Conservation (phyloP, 1,284 basidiomycete genomes). For the Xerocomus cyaneibrunnescens region DNA sequence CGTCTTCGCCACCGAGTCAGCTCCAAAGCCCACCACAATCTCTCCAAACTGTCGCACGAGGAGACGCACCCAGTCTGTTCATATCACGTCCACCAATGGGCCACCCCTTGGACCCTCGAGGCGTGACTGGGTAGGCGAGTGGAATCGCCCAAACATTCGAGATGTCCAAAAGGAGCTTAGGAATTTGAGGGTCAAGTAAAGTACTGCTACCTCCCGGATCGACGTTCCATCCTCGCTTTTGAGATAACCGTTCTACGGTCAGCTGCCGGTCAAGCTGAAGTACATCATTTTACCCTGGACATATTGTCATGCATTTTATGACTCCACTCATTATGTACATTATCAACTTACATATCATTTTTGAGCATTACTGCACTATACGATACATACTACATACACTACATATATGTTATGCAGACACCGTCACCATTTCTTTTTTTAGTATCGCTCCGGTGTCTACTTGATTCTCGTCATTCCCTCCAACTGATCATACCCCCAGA, state of each 20-base stretch:
- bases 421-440: background rate
- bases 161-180: conserved; percentile 35
- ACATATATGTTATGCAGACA: background rate
- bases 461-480: background rate
- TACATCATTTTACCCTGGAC: background rate
- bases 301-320: conserved; percentile 4
- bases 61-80: conserved; percentile 19
- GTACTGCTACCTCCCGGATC: background rate
- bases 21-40: background rate
- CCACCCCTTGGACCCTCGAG: background rate
- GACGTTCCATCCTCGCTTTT: background rate
- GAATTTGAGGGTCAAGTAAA: conserved; percentile 20
- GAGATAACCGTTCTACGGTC: background rate
- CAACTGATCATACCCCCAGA: background rate
- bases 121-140: conserved; percentile 33
- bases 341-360: background rate
- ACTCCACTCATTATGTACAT: conserved; percentile 13
- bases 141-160: conserved; percentile 33
- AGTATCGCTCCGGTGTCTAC: conserved; percentile 1
- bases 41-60: background rate
- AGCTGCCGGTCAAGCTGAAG: conserved; percentile 18
- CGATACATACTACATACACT: background rate
- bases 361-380: conserved; percentile 8
- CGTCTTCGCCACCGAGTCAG: conserved; percentile 26
- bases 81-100: background rate